Percentiles rank a stretch among this genome's conserved stretches.
These are phyloP conservation scores for Sarocladiaceae sp. DNA, from an alignment of 2,329 filamentous ascomycete species.

Conservation along the genomic window DNA sequence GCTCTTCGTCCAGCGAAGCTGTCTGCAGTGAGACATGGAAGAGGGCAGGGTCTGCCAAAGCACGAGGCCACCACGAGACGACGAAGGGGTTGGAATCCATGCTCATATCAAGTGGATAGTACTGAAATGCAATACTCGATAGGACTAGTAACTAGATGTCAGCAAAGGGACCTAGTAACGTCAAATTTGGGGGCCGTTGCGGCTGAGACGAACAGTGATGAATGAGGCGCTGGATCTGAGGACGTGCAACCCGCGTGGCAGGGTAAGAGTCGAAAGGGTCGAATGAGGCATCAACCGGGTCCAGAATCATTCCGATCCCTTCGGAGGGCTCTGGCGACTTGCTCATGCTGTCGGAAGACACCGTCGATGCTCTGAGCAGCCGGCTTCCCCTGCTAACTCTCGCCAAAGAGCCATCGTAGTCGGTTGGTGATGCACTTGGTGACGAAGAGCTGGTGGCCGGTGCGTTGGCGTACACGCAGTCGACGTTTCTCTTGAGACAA, in stretches of 20 bases:
- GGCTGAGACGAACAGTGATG: slow-evolving; percentile 39
- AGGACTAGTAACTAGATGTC: slow-evolving; percentile 33
- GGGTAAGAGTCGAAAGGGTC: slow-evolving; percentile 55
- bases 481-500: slow-evolving; percentile 40
- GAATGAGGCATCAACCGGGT: slow-evolving; percentile 27
- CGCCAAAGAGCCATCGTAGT: neutral
- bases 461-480: slow-evolving; percentile 48
- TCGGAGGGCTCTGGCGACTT: slow-evolving; percentile 6
- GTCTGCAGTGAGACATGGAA: slow-evolving; percentile 56
- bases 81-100: slow-evolving; percentile 50
- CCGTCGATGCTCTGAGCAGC: neutral
- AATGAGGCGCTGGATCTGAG: slow-evolving; percentile 48
- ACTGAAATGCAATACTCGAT: slow-evolving; percentile 52
- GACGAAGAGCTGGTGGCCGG: slow-evolving; percentile 26
- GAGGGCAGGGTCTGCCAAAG: slow-evolving; percentile 47
- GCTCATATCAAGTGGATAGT: slow-evolving; percentile 50
- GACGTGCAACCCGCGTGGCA: slow-evolving; percentile 41
- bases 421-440: neutral
- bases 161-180: neutral
- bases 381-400: neutral
- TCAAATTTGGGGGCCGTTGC: neutral
- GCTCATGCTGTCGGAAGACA: slow-evolving; percentile 3
- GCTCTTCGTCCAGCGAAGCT: slow-evolving; percentile 49
- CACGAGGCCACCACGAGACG: slow-evolving; percentile 54
- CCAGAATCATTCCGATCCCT: slow-evolving; percentile 12